Conservation (phyloP, 139 green algal genomes). For the Volvox reticuliferus region DNA sequence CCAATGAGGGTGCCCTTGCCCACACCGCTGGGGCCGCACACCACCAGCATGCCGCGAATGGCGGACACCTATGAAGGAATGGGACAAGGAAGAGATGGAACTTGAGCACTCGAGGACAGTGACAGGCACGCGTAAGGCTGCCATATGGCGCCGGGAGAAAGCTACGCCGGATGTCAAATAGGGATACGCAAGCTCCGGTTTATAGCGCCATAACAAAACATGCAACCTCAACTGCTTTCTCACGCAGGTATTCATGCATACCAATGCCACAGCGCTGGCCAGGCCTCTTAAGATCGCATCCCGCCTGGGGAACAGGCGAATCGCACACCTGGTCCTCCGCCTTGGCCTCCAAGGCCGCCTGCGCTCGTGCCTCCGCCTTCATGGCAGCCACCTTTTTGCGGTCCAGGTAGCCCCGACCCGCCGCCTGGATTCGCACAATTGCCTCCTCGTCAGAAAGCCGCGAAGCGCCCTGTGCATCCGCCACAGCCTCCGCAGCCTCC, state of each 20-base stretch:
- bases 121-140: background rate
- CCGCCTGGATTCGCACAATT: conserved; percentile 19
- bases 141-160: too few relatives aligned
- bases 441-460: background rate
- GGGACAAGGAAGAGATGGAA: background rate
- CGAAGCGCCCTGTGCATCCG: background rate
- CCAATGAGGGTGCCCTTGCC: conserved; percentile 91
- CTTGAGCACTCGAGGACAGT: background rate
- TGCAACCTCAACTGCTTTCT: too few relatives aligned
- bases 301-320: background rate
- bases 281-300: too few relatives aligned
- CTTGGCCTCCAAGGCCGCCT: conserved; percentile 1
- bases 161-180: too few relatives aligned
- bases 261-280: too few relatives aligned
- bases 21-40: conserved; percentile 87
- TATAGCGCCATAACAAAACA: too few relatives aligned
- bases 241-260: too few relatives aligned
- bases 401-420: conserved; percentile 18
- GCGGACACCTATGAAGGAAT: background rate
- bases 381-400: conserved; percentile 22
- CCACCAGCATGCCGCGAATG: conserved; percentile 68
- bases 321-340: background rate
- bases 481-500: conserved; percentile 25
- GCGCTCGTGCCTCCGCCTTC: background rate
- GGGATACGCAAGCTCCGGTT: too few relatives aligned